Base-by-base conservation (phyloP, 305 asterid species). In the Fraxinus albicans region DNA sequence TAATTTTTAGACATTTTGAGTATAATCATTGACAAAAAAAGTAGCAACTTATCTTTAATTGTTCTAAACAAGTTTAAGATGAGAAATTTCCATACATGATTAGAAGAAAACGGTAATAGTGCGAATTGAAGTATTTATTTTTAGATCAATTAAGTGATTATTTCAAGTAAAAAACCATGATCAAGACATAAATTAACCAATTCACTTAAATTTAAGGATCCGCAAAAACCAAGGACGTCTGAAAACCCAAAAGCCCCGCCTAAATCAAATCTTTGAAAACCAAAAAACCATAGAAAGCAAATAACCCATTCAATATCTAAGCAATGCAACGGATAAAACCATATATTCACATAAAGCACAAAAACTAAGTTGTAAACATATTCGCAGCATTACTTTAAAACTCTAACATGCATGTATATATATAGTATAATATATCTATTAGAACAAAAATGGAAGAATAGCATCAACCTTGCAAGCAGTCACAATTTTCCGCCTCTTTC, bases 401-500 rank as follows among this genome's bases (percentile, higher is more conserved):
- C 42, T 70, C 8, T 33, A 29, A 15, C 63, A 17, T 53, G 23
- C 8, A 53, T 5, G 63, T 4, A 50, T 47, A 3, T 47, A 47
- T 1, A 47, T 47, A 47, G n/a, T 47, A 13, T 17, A 31, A 70
- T 31, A 13, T 70, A 31, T 29, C 40, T 63, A 70, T 31, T 2
- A 70, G 12, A 70, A 70, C 63, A 70, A 70, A 27, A 29, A 70
- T 31, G 40, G 23, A 70, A 31, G 21, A 70, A 25, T 33, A 70
- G 35, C 6, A 12, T 33, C 44, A 80, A 93, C 98, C 98, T 94
- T 94, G 98, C 93, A 94, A 85, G 90, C 98, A 94, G 77, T 94
- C 98, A 80, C 98, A 94, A 53, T 94, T 94, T 77, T 94, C 98
- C 13, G 98, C 95, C 79, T 94, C 98, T 89, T 94, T 94, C 73